Evolutionary conservation across 2,329 filamentous ascomycete genomes (phyloP).

Genomic region (Monosporascus sp.): DNA sequence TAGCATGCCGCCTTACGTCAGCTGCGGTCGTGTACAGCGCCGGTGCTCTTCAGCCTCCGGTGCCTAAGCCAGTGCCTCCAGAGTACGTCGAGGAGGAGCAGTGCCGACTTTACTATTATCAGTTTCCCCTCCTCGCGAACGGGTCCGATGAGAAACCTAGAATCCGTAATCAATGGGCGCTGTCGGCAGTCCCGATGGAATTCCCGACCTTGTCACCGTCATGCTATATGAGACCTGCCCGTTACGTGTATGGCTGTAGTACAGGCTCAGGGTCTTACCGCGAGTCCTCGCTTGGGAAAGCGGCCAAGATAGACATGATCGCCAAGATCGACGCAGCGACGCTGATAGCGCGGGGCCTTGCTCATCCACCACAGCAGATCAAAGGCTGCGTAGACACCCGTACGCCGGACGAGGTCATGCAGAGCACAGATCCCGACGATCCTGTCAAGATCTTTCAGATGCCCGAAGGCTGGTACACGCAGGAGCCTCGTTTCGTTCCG

Average conservation of each 20-base stretch:
- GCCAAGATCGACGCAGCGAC: conserved; percentile 54
- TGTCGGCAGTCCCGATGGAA: conserved; percentile 62
- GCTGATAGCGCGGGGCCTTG: conserved; percentile 49
- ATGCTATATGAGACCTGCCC: conserved; percentile 50
- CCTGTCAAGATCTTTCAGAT: conserved; percentile 58
- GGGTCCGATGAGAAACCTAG: conserved; percentile 15
- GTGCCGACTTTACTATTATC: conserved; percentile 65
- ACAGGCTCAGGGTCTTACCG: conserved; percentile 49
- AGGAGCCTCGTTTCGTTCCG: conserved; percentile 63
- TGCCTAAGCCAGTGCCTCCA: conserved; percentile 28
- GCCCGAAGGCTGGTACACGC: conserved; percentile 56
- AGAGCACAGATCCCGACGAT: conserved; percentile 39
- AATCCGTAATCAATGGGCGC: conserved; percentile 59
- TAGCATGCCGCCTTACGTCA: conserved; percentile 63
- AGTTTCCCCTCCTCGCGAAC: conserved; percentile 42
- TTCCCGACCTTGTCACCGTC: conserved; percentile 57
- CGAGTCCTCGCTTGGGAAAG: conserved; percentile 55
- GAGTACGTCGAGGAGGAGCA: conserved; percentile 54
- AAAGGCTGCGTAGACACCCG: conserved; percentile 59
- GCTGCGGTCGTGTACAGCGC: conserved; percentile 60
- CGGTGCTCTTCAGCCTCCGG: conserved; percentile 55
- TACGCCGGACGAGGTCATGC: conserved; percentile 46
- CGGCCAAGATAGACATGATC: conserved; percentile 61
- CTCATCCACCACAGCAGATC: conserved; percentile 39
- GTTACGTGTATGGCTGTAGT: conserved; percentile 64